phyloP scores from a whole-genome alignment of 148 eudicot genomes.

The Oxyria digyna region DNA sequence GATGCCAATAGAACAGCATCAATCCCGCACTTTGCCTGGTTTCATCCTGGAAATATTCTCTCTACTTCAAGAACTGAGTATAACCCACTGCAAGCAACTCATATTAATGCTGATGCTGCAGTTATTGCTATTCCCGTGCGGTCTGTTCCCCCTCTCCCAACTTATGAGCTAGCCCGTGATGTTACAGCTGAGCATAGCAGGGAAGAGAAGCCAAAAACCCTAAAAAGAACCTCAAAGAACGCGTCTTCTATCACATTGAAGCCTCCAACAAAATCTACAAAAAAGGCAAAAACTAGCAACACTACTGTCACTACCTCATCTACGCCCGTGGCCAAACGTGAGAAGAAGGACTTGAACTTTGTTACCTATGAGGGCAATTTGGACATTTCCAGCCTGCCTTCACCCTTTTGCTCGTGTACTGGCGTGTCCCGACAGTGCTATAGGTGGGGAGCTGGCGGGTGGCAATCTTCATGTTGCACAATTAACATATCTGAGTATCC shows the following conservation, averaged over 20 bases:
- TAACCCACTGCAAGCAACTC: conserved; percentile 21
- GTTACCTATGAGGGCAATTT: conserved; percentile 17
- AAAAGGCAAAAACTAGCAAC: conserved; percentile 15
- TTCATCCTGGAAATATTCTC: conserved; percentile 18
- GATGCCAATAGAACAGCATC: conserved; percentile 23
- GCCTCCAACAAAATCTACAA: conserved; percentile 17
- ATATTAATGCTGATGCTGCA: conserved; percentile 18
- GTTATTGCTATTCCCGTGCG: conserved; percentile 28
- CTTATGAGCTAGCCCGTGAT: conserved; percentile 15
- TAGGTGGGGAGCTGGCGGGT: conserved; percentile 49
- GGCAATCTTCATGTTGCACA: conserved; percentile 68
- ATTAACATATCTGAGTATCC: conserved; percentile 48
- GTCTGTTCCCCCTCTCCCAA: conserved; percentile 25
- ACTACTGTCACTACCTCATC: conserved; percentile 1
- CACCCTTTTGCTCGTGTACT: conserved; percentile 56
- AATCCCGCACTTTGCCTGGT: conserved; percentile 27
- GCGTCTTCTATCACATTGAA: conserved; percentile 6
- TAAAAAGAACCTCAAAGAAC: conserved; percentile 13
- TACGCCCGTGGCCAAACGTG: conserved; percentile 16
- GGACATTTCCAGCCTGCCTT: conserved; percentile 36
- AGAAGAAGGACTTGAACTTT: conserved; percentile 26
- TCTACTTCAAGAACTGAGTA: conserved; percentile 17
- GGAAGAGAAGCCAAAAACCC: conserved; percentile 26
- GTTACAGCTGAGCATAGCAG: conserved; percentile 12
- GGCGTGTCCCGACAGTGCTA: conserved; percentile 50